Evolutionary conservation across 208 protist species (phyloP), one percentile per base, ranked within the genome.

Genomic region (Acanthamoeba lugdunensis): DNA sequence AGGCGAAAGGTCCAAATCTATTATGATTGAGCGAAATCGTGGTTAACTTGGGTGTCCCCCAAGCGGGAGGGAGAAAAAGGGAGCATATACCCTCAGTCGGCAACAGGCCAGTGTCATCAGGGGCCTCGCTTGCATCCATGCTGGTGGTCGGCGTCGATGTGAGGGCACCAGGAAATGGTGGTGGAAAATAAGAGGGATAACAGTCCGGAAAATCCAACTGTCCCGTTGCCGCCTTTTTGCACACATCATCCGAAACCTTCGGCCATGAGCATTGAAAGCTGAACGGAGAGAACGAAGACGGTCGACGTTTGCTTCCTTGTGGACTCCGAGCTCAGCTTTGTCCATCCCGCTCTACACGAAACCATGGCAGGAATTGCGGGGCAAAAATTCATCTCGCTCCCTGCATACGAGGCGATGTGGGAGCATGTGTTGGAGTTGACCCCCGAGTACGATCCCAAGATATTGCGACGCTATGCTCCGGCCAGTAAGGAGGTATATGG

Each of bases 401-500:
- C 25, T 23, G 81, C n/a, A 0, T 88, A 88, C 50, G 41, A 28
- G 28, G 50, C 23, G 41, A 28, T 88, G n/a, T 88, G 81, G 81
- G 81, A 88, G 28, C 18, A 45, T 11, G 81, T 88, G 6, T 25
- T 56, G 54, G 52, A 65, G 18, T 45, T 67, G 52, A 65, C 54
- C 21, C 52, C 52, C n/a, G 81, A 88, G n/a, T 88, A 88, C 21
- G 54, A 88, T n/a, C 81, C 81, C 21, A 28, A 45, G 16, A 50
- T 88, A n/a, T 25, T 88, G 9, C 23, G 81, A 1, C 52, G 54
- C 14, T 88, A 88, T n/a, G 81, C 81, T 65, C 81, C 81, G 81
- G 54, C 52, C 81, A 67, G 52, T 23, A 88, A 88, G 52, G 81
- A 88, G n/a, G 81, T 88, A 28, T 88, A 88, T 23, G 81, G 81